Conservation (phyloP, 169 alveolate species). For the Plasmodium ovale region DNA sequence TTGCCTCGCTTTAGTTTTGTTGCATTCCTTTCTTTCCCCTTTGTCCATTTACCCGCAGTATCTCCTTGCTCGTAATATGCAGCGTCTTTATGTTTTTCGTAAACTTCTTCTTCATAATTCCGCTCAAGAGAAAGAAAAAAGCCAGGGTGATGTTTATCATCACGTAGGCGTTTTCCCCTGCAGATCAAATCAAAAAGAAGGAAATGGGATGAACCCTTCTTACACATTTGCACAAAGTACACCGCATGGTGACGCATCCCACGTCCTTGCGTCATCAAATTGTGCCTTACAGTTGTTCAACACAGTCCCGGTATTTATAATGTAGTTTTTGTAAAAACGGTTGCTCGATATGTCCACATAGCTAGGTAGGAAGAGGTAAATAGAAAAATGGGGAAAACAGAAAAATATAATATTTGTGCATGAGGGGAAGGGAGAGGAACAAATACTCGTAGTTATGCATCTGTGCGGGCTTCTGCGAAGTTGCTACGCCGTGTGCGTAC, state of each 20-base stretch:
- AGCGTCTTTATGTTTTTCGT: constrained; percentile 53
- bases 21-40: constrained; percentile 34
- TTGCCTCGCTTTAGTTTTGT: neutral
- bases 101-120: constrained; percentile 63
- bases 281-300: constrained; percentile 33
- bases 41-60: constrained; percentile 57
- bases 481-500: neutral
- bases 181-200: neutral
- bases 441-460: neutral
- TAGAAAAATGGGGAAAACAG: neutral
- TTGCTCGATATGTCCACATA: constrained; percentile 22
- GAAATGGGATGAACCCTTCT: no score
- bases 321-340: constrained; percentile 20
- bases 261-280: no score
- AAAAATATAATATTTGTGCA: neutral
- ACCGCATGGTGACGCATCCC: no score
- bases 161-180: constrained; percentile 65
- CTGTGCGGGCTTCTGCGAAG: neutral
- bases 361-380: neutral
- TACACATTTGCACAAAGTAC: no score
- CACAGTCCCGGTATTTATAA: constrained; percentile 37
- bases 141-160: constrained; percentile 32
- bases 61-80: constrained; percentile 67
- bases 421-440: neutral
- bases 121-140: constrained; percentile 42